These are phyloP conservation scores for Didymella pinodella DNA, from an alignment of 2,329 filamentous ascomycete species.

Conservation along the genomic window DNA sequence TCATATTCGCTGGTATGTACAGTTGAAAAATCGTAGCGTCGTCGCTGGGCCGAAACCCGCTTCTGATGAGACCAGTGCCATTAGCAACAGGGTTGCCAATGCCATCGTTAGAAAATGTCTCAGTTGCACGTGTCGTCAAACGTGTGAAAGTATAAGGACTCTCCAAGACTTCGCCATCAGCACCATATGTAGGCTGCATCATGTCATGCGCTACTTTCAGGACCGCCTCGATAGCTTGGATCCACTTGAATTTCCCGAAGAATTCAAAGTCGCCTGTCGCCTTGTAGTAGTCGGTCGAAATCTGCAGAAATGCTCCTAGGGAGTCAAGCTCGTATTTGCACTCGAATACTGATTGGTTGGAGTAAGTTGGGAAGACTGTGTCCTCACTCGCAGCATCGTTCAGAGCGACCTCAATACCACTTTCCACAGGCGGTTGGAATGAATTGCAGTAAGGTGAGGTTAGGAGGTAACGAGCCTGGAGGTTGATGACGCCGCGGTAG, in stretches of 20 bases:
- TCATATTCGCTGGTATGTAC: constrained; percentile 68
- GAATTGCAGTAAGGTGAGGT: constrained; percentile 64
- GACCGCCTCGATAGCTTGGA: constrained; percentile 55
- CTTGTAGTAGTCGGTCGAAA: constrained; percentile 59
- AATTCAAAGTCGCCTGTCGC: constrained; percentile 58
- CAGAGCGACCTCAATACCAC: constrained; percentile 49
- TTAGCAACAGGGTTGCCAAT: constrained; percentile 60
- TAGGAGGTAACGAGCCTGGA: constrained; percentile 73
- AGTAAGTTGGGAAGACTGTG: constrained; percentile 54
- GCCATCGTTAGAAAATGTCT: constrained; percentile 62
- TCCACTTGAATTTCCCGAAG: constrained; percentile 60
- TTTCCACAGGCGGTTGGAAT: constrained; percentile 61
- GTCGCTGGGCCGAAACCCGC: constrained; percentile 60
- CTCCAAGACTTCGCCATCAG: constrained; percentile 54
- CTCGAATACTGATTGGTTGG: constrained; percentile 57
- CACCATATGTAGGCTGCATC: constrained; percentile 58
- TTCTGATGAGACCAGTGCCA: constrained; percentile 59
- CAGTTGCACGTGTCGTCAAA: constrained; percentile 55
- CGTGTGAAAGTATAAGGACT: constrained; percentile 58
- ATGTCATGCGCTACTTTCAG: constrained; percentile 57
- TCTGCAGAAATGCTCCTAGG: constrained; percentile 60
- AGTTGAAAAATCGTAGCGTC: constrained; percentile 60
- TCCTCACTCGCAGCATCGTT: constrained; percentile 54
- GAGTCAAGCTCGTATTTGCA: constrained; percentile 65
- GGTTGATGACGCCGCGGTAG: constrained; percentile 75